Evolutionary conservation across 495 filamentous ascomycete species (phyloP).

Genomic region (Aspergillus incahuasiensis): DNA sequence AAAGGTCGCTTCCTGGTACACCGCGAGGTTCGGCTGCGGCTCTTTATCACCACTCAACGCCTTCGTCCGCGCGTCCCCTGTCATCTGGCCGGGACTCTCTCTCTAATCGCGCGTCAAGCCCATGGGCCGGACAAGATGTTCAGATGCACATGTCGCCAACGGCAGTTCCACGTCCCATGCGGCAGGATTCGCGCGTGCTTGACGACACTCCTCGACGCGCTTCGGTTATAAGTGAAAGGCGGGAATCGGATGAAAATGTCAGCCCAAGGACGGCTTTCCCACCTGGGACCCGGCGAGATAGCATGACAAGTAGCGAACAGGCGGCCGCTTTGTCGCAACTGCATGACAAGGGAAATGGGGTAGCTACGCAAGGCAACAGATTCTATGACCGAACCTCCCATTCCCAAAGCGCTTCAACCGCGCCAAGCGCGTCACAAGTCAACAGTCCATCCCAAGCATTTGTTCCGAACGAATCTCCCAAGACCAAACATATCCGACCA

Average conservation of each 20-base stretch:
- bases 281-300: constrained; percentile 29
- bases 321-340: constrained; percentile 12
- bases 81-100: constrained; percentile 28
- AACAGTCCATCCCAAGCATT: constrained; percentile 26
- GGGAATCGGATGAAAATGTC: constrained; percentile 38
- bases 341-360: constrained; percentile 26
- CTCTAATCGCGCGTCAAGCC: constrained; percentile 35
- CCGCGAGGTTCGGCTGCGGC: constrained; percentile 43
- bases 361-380: constrained; percentile 25
- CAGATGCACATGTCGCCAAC: constrained; percentile 31
- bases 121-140: constrained; percentile 28
- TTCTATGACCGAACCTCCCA: constrained; percentile 15
- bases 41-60: constrained; percentile 33
- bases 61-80: constrained; percentile 28
- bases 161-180: constrained; percentile 23
- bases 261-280: constrained; percentile 40
- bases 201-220: constrained; percentile 25
- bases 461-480: constrained; percentile 13
- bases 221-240: constrained; percentile 29
- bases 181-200: constrained; percentile 26
- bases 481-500: constrained; percentile 2
- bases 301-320: constrained; percentile 18
- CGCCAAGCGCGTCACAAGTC: constrained; percentile 20
- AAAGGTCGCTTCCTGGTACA: constrained; percentile 43
- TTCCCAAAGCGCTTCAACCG: constrained; percentile 7